A percentile compares a stretch with the other conserved stretches of the same genome.
phyloP scores from a whole-genome alignment of 768 basidiomycete species.

The Holtermanniella nyarrowii region DNA sequence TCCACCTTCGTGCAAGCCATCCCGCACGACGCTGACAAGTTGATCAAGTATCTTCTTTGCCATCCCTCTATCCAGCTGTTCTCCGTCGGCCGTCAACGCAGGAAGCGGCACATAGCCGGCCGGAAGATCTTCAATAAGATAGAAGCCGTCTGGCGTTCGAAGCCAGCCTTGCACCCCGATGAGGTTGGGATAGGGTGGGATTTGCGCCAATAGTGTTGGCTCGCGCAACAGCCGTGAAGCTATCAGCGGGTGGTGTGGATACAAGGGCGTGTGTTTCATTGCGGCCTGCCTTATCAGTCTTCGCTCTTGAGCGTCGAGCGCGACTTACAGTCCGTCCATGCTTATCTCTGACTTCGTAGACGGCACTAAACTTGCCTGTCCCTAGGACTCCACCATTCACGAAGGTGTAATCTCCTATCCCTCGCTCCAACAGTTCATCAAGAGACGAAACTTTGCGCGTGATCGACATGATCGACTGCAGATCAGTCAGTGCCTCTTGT shows the following conservation, averaged over 20 bases:
- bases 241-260: conserved; percentile 46
- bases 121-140: conserved; percentile 38
- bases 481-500: neutral
- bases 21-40: conserved; percentile 40
- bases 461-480: neutral
- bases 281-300: conserved; percentile 35
- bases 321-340: conserved; percentile 35
- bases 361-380: conserved; percentile 43
- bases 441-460: conserved; percentile 19
- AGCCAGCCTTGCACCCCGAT: conserved; percentile 43
- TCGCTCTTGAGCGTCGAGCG: neutral
- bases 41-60: conserved; percentile 41
- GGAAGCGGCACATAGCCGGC: conserved; percentile 1
- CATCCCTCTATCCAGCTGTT: neutral
- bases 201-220: conserved; percentile 43
- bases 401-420: conserved; percentile 42
- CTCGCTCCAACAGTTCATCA: conserved; percentile 36
- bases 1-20: conserved; percentile 39
- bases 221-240: conserved; percentile 43
- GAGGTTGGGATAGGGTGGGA: conserved; percentile 44
- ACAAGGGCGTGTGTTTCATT: conserved; percentile 44
- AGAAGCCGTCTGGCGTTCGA: conserved; percentile 43
- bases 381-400: conserved; percentile 35
- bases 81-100: conserved; percentile 2
- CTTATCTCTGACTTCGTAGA: conserved; percentile 39